Evolutionary conservation across 805 yeast species (phyloP).

Genomic region (Saturnispora quitensis): DNA sequence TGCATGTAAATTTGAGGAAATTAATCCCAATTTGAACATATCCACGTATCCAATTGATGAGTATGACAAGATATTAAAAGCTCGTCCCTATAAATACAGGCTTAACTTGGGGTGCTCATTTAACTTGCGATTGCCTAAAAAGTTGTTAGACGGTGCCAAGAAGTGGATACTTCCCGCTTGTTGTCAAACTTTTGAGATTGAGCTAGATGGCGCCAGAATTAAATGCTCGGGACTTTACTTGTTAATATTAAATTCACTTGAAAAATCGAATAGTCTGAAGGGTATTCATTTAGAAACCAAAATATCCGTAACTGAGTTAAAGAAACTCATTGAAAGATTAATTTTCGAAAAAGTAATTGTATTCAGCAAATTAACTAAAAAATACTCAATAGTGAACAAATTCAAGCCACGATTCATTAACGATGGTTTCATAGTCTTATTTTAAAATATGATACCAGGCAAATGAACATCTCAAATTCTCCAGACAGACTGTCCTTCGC

Average conservation of each 20-base stretch:
- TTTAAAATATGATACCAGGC: neutral
- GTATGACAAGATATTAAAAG: neutral
- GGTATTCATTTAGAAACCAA: neutral
- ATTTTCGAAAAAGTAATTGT: neutral
- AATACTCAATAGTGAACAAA: neutral
- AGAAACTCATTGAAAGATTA: neutral
- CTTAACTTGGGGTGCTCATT: neutral
- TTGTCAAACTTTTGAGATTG: conserved; percentile 3
- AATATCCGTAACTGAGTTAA: neutral
- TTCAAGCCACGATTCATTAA: neutral
- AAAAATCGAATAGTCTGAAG: neutral
- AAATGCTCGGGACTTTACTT: conserved; percentile 3
- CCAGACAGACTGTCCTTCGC: neutral
- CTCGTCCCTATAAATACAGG: neutral
- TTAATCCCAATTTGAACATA: neutral
- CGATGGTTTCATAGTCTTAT: neutral
- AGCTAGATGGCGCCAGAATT: neutral
- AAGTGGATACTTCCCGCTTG: neutral
- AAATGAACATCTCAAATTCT: neutral
- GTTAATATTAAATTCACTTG: neutral
- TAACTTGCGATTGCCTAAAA: neutral
- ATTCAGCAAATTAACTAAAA: neutral
- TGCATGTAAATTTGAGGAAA: neutral
- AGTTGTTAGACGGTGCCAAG: neutral
- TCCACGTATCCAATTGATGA: neutral